Evolutionary conservation across 202 grass and related monocot species (phyloP), one percentile per base, ranked within the genome.

Genomic region (Zizania palustris): DNA sequence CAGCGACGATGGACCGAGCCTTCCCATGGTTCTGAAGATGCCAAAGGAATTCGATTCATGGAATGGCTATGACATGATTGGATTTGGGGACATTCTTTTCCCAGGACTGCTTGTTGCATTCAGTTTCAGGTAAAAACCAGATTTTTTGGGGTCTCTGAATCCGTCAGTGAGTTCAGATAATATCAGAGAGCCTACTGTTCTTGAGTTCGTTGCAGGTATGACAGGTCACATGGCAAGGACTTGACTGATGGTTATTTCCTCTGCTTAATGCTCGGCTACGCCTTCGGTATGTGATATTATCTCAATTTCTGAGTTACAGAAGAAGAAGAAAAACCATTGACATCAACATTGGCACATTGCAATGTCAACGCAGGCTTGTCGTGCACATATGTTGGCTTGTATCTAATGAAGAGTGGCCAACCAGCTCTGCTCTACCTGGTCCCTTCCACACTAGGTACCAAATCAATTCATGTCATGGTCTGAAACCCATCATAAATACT

Each of bases 1-100:
- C 51, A 90, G 48, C 14, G 83, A 88, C 2, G 85, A 91, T 9
- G 96, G 96, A 5, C 91, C 92, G 61, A 82, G 89, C 63, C 93
- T 98, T 69, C 96, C 96, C 6, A 98, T 98, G 96, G 86, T 98
- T 41, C 50, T 98, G 66, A 98, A 91, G 87, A 90, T 98, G 73
- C 96, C 91, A n/a, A 93, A 87, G 63, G 73, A 93, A 69, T 92
- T 92, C 39, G 96, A 98, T 84, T 46, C 92, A 28, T 98, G 91
- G 91, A 86, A 88, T 64, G 96, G 96, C 20, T 95, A 95, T 49
- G 89, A 95, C 78, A 95, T 98, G 96, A 95, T 98, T 67, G 96
- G 96, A 20, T 98, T 98, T 75, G 96, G 96, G 3, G 96, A 98
- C 86, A 92, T 95, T 70, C 96, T 98, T 79, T 92, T 98, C 75